Conservation (phyloP, 78 protist genomes). For the Chrysochromulina parva region DNA sequence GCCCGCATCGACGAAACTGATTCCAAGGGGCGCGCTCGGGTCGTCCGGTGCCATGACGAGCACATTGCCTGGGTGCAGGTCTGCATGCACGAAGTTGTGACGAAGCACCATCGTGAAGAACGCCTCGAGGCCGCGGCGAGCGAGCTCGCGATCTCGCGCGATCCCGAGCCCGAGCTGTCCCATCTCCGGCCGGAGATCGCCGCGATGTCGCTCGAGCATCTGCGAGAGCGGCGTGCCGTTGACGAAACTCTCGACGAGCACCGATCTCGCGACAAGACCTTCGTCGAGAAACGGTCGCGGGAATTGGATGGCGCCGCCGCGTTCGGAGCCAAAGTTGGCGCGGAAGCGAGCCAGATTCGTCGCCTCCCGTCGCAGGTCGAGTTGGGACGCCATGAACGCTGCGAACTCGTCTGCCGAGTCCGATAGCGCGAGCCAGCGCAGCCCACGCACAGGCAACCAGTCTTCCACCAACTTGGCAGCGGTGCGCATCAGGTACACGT, state of each 20-base stretch:
- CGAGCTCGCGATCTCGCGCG: too few relatives aligned
- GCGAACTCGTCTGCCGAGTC: slow-evolving; percentile 16
- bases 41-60: background rate
- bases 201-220: background rate
- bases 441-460: background rate
- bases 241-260: slow-evolving; percentile 46
- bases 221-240: background rate
- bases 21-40: background rate
- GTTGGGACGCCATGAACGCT: slow-evolving; percentile 21
- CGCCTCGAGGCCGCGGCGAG: too few relatives aligned
- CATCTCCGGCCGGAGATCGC: too few relatives aligned
- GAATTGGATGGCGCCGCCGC: background rate
- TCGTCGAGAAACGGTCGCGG: slow-evolving; percentile 33
- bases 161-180: too few relatives aligned
- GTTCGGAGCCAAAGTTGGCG: slow-evolving; percentile 3
- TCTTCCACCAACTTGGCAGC: background rate
- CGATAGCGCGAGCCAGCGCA: background rate
- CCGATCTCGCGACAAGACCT: background rate
- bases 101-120: slow-evolving; percentile 52
- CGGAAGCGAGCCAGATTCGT: background rate
- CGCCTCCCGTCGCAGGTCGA: slow-evolving; percentile 1
- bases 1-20: slow-evolving; percentile 50
- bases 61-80: slow-evolving; percentile 62
- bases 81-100: slow-evolving; percentile 62
- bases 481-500: background rate